These are phyloP conservation scores for Pugionium cornutum DNA, from an alignment of 345 rosid genomes.

Conservation along the genomic window DNA sequence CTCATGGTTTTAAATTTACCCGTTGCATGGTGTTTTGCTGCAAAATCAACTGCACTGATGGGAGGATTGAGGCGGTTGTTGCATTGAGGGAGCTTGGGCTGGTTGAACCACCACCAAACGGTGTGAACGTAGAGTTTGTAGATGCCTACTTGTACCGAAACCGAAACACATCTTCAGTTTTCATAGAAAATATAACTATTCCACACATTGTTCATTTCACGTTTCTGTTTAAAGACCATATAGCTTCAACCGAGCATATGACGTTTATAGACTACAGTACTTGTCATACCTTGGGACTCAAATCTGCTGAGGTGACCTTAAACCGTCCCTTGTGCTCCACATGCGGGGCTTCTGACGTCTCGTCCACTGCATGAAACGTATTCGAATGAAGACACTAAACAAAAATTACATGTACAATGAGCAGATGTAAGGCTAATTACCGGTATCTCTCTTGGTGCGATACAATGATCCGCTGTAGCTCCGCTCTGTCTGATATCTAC, in stretches of 20 bases:
- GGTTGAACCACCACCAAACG: constrained; percentile 52
- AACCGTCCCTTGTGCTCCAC: constrained; percentile 90
- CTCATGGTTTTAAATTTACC: constrained; percentile 43
- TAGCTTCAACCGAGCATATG: constrained; percentile 16
- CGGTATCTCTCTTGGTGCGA: constrained; percentile 64
- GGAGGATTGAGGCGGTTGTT: constrained; percentile 53
- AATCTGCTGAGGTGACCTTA: constrained; percentile 80
- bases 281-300: constrained; percentile 78
- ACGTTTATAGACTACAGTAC: constrained; percentile 7
- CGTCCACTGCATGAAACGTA: constrained; percentile 55
- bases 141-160: constrained; percentile 57
- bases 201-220: constrained; percentile 2
- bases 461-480: constrained; percentile 75
- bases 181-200: constrained; percentile 9
- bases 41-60: constrained; percentile 76
- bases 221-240: constrained; percentile 2
- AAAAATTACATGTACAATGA: constrained; percentile 32
- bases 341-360: constrained; percentile 72
- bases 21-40: constrained; percentile 80
- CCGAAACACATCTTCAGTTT: constrained; percentile 20
- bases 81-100: constrained; percentile 52
- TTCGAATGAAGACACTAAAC: constrained; percentile 12
- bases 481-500: constrained; percentile 59
- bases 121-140: constrained; percentile 49
- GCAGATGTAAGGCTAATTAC: constrained; percentile 52